Evolutionary conservation across 768 basidiomycete species (phyloP).

Genomic region (Candolleomyces eurysporus): DNA sequence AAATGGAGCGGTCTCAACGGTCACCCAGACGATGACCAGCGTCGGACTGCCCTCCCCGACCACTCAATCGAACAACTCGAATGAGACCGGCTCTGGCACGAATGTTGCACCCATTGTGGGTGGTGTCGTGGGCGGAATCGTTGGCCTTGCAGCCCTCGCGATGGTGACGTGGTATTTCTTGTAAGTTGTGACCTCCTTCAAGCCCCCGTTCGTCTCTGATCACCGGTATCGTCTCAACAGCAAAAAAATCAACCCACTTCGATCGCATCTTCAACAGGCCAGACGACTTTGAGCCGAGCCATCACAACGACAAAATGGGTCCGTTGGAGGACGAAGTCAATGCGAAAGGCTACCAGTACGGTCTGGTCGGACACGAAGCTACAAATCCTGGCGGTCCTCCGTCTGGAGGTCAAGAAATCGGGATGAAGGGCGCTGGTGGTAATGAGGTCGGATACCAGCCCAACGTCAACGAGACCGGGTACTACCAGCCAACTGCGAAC

Average conservation of each 20-base stretch:
- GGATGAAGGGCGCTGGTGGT: background rate
- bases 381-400: background rate
- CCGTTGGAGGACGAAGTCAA: background rate
- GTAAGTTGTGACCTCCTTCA: background rate
- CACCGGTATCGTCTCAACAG: background rate
- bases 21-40: background rate
- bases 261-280: background rate
- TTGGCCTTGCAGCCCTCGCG: constrained; percentile 5
- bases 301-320: background rate
- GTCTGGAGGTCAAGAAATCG: background rate
- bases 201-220: background rate
- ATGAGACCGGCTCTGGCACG: background rate
- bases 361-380: background rate
- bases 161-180: constrained; percentile 4
- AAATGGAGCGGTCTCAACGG: background rate
- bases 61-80: background rate
- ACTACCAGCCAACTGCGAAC: background rate
- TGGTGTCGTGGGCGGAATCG: constrained; percentile 10
- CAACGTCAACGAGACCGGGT: background rate
- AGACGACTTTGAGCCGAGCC: background rate
- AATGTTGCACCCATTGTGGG: constrained; percentile 10
- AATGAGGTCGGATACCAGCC: background rate
- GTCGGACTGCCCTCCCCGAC: background rate
- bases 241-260: constrained; percentile 1
- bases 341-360: background rate